Base-by-base conservation (phyloP, 2,329 filamentous ascomycete species). In the Mycosphaerelloides madeirae region DNA sequence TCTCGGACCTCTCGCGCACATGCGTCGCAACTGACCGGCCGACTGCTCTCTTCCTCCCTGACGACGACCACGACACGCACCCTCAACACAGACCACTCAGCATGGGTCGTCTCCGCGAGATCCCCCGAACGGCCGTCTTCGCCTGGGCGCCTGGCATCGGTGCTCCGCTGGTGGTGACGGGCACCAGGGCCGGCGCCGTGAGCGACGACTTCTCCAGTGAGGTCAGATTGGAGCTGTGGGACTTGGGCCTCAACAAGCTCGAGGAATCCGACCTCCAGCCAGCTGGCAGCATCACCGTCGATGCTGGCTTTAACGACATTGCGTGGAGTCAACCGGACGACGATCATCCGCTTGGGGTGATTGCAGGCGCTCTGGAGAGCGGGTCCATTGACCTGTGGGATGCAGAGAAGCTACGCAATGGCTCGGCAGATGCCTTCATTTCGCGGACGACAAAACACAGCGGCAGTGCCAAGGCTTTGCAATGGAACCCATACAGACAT, bases 201-300 rank as follows among this genome's bases (percentile, higher is more conserved):
- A 89, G 95, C 69, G 90, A 87, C 59, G 90, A 97, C 68, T 98
- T 98, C 71, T 97, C 93, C 20, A 93, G 93, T 68, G 90, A 97
- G 67, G 96, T 89, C 53, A 91, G 91, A 72, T 75, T 98, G 46
- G 93, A 98, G 74, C 77, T 98, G 49, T 98, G 93, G 93, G 88
- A 97, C 69, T 76, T 98, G 56, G 83, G 81, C 63, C 76, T 97
- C 55, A 87, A 94, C 67, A 81, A 82, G 67, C 71, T 80, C 51
- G 82, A 86, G 62, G 83, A 82, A 43, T 75, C 87, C 42, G 93
- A 97, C 72, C 81, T 96, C 44, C 84, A 90, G 67, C 89, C 93
- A 49, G 73, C 89, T 62, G 85, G 82, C 52, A 91, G 83, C 68
- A 81, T 97, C 63, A 82, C 76, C 66, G 89, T 87, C 38, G 93